Conservation (phyloP, 176 grass and related monocot genomes). For the Zoysia pacifica region DNA sequence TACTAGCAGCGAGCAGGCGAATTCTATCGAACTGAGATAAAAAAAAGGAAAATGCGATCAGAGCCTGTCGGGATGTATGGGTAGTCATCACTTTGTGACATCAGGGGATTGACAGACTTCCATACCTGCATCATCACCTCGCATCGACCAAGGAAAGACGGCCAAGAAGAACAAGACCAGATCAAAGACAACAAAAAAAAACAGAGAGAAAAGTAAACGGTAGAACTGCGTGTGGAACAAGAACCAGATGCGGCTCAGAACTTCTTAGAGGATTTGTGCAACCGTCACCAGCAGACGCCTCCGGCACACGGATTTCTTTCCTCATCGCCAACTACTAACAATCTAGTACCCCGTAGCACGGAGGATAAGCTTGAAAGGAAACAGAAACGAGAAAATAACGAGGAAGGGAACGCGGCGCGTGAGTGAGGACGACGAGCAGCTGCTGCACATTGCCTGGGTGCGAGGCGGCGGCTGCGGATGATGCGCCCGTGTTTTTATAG, state of each 20-base stretch:
- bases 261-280: slow-evolving; percentile 93
- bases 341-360: background rate
- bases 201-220: fast-evolving
- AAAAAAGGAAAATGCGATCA: slow-evolving; percentile 42
- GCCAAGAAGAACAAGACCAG: background rate
- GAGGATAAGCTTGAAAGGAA: background rate
- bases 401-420: background rate
- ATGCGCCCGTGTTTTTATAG: slow-evolving; percentile 2
- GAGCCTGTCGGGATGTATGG: slow-evolving; percentile 78
- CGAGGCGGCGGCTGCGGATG: background rate
- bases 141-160: background rate
- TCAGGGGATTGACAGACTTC: slow-evolving; percentile 93
- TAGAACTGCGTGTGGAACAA: background rate
- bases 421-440: background rate
- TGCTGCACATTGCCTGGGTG: too few relatives aligned
- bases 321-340: slow-evolving; percentile 42
- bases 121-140: slow-evolving; percentile 74
- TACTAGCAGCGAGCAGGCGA: background rate
- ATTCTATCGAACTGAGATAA: background rate
- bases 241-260: slow-evolving; percentile 51
- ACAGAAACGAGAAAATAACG: background rate
- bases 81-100: slow-evolving; percentile 58
- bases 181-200: background rate
- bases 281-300: slow-evolving; percentile 64
- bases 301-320: slow-evolving; percentile 57